Evolutionary conservation across 306 rosid genomes (phyloP).

Genomic region (Begonia loranthoides): DNA sequence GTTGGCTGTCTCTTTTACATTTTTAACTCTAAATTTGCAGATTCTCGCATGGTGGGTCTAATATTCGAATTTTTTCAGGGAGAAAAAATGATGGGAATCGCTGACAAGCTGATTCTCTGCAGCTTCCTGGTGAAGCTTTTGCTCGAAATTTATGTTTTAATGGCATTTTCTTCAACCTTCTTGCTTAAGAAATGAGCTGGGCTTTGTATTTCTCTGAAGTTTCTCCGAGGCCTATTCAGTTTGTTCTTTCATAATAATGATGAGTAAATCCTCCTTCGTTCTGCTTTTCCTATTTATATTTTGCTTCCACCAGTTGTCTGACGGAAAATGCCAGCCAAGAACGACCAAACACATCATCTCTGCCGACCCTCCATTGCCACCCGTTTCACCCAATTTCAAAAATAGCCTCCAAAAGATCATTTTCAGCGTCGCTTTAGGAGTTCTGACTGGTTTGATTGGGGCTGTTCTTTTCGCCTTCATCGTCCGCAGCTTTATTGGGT

Average conservation of each 20-base stretch:
- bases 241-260: background rate
- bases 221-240: constrained; percentile 2
- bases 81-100: constrained; percentile 19
- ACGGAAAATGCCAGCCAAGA: constrained; percentile 43
- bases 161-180: constrained; percentile 7
- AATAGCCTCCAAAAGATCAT: constrained; percentile 36
- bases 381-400: constrained; percentile 16
- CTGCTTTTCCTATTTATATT: constrained; percentile 25
- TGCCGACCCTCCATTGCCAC: constrained; percentile 30
- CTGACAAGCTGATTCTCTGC: constrained; percentile 36
- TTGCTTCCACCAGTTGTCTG: constrained; percentile 23
- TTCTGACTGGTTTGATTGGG: constrained; percentile 42
- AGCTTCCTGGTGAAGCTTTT: constrained; percentile 47
- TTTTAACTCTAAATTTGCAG: background rate
- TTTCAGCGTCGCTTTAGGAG: constrained; percentile 57
- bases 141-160: constrained; percentile 24
- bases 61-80: constrained; percentile 13
- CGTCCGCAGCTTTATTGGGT: constrained; percentile 57
- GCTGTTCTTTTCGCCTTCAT: constrained; percentile 53
- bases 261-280: constrained; percentile 10
- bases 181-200: too few relatives aligned
- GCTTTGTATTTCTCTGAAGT: background rate
- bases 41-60: constrained; percentile 18
- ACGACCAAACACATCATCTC: constrained; percentile 24
- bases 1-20: background rate